phyloP scores from a whole-genome alignment of 1,284 basidiomycete genomes.

The Kalmanozyma brasiliensis region DNA sequence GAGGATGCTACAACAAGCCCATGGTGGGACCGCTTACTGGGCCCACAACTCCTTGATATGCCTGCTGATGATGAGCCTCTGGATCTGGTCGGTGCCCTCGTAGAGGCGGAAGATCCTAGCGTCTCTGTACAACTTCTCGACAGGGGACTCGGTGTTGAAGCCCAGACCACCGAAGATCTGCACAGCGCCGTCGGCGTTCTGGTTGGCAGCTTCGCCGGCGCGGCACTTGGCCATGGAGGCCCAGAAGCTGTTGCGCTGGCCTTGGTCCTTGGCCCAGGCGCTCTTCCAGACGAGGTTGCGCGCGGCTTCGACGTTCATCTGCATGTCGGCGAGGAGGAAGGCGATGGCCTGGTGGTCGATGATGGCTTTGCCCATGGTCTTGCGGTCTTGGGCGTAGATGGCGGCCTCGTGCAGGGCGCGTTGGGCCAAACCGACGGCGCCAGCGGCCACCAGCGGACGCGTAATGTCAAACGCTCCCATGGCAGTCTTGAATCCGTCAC shows the following conservation, averaged over 20 bases:
- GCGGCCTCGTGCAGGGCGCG: constrained; percentile 72
- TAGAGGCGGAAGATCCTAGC: constrained; percentile 62
- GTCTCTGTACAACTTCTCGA: constrained; percentile 72
- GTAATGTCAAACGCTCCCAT: constrained; percentile 73
- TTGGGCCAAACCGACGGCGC: constrained; percentile 72
- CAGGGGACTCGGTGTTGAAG: constrained; percentile 72
- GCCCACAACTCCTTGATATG: constrained; percentile 61
- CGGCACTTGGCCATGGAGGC: constrained; percentile 73
- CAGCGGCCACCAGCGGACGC: constrained; percentile 71
- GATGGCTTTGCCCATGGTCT: constrained; percentile 73
- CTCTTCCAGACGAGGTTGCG: constrained; percentile 71
- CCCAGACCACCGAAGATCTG: constrained; percentile 71
- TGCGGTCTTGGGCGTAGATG: constrained; percentile 72
- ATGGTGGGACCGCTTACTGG: constrained; percentile 42
- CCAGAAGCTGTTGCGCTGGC: constrained; percentile 72
- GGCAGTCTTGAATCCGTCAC: constrained; percentile 73
- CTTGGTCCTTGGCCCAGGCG: constrained; percentile 71
- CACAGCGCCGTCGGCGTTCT: constrained; percentile 68
- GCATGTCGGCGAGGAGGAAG: constrained; percentile 74
- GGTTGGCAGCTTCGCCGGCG: constrained; percentile 65
- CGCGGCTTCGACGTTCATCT: constrained; percentile 71
- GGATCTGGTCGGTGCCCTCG: constrained; percentile 67
- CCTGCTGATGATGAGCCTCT: constrained; percentile 61
- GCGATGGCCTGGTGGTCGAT: constrained; percentile 73
- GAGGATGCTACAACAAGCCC: no score